These are phyloP conservation scores for Catenaria anguillulae DNA, from an alignment of 371 early-diverging fungal genomes.

Conservation along the genomic window DNA sequence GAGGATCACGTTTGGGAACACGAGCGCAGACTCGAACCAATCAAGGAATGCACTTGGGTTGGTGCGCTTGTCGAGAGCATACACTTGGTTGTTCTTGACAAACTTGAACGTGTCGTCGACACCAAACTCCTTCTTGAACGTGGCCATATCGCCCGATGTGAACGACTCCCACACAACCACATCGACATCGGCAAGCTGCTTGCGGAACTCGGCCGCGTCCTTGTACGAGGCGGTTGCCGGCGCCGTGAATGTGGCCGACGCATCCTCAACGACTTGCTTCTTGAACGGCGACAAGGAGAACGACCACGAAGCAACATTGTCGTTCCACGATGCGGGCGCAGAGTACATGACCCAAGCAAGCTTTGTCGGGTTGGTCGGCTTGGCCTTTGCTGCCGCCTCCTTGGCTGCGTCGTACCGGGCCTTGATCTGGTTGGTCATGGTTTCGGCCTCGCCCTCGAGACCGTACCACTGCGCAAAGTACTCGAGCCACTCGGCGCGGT, in stretches of 20 bases:
- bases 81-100: conserved; percentile 41
- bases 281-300: conserved; percentile 44
- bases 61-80: conserved; percentile 48
- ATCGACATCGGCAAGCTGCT: conserved; percentile 43
- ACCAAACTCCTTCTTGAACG: conserved; percentile 27
- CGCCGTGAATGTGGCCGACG: conserved; percentile 36
- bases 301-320: conserved; percentile 48
- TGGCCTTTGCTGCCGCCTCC: conserved; percentile 22
- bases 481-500: conserved; percentile 61
- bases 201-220: conserved; percentile 29
- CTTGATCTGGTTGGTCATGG: conserved; percentile 32
- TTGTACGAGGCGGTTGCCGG: conserved; percentile 19
- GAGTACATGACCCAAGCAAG: conserved; percentile 51
- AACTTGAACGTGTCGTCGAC: conserved; percentile 38
- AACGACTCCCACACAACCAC: conserved; percentile 57
- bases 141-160: conserved; percentile 23
- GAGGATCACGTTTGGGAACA: conserved; percentile 47
- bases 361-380: conserved; percentile 27
- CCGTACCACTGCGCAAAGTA: conserved; percentile 61
- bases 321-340: conserved; percentile 44
- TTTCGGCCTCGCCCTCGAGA: conserved; percentile 42
- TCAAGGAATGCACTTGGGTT: conserved; percentile 37
- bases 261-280: conserved; percentile 40
- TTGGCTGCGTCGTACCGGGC: conserved; percentile 50
- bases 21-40: conserved; percentile 57